These are phyloP conservation scores for Blastobotrys parvus DNA, from an alignment of 805 yeast species.

Conservation along the genomic window DNA sequence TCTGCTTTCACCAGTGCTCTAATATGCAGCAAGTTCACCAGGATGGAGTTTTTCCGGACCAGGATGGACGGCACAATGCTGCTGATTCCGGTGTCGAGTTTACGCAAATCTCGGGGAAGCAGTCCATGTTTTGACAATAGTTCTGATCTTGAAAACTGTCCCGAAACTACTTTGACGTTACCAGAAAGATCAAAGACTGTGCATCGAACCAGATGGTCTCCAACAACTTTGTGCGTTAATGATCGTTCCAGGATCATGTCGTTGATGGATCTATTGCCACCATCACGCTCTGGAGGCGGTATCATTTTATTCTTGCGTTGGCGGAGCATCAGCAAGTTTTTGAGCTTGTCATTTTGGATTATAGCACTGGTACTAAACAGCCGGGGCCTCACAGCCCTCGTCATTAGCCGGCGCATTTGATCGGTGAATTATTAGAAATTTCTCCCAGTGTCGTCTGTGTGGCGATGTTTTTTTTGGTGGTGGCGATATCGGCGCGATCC, in stretches of 20 bases:
- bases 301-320: too few relatives aligned
- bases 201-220: slow-evolving; percentile 50
- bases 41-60: slow-evolving; percentile 66
- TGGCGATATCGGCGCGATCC: too few relatives aligned
- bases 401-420: too few relatives aligned
- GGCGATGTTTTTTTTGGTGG: too few relatives aligned
- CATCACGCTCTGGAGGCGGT: too few relatives aligned
- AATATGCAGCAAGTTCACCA: slow-evolving; percentile 77
- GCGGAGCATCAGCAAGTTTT: too few relatives aligned
- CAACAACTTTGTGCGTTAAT: slow-evolving; percentile 12
- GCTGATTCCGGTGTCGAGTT: slow-evolving; percentile 69
- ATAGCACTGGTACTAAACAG: too few relatives aligned
- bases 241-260: slow-evolving; percentile 19
- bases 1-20: slow-evolving; percentile 82
- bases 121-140: slow-evolving; percentile 67
- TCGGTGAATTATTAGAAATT: too few relatives aligned
- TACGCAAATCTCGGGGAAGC: slow-evolving; percentile 83
- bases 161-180: slow-evolving; percentile 56
- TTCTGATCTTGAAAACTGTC: slow-evolving; percentile 64
- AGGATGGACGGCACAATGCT: slow-evolving; percentile 88
- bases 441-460: too few relatives aligned
- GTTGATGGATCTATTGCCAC: too few relatives aligned
- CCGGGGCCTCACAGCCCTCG: too few relatives aligned
- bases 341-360: too few relatives aligned
- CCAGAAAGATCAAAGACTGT: slow-evolving; percentile 73